Percentiles rank a stretch among this genome's conserved stretches.
phyloP scores from a whole-genome alignment of 2,329 filamentous ascomycete genomes.

The Lasiodiplodia gonubiensis region DNA sequence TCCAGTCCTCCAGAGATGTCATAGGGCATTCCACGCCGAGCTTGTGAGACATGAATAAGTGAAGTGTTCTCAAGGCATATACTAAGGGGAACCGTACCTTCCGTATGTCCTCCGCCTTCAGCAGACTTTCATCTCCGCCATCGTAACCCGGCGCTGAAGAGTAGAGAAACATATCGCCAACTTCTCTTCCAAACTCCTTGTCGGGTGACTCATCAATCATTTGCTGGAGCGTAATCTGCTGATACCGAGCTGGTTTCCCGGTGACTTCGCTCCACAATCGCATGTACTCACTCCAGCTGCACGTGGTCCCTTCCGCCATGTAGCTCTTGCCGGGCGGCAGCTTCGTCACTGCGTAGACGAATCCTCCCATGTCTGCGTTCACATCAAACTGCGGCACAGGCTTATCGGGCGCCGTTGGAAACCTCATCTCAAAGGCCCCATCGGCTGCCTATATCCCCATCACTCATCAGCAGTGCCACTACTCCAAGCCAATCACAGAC shows the following conservation, averaged over 20 bases:
- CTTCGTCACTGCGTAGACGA: constrained; percentile 1
- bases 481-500: background rate
- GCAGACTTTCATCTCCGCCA: constrained; percentile 43
- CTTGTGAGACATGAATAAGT: constrained; percentile 35
- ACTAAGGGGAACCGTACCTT: background rate
- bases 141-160: constrained; percentile 57
- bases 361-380: constrained; percentile 12
- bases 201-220: constrained; percentile 50
- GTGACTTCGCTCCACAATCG: constrained; percentile 7
- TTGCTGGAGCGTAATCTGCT: constrained; percentile 45
- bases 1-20: constrained; percentile 39
- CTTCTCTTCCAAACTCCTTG: constrained; percentile 52
- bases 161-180: constrained; percentile 56
- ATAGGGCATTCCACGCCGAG: constrained; percentile 50
- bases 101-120: constrained; percentile 10
- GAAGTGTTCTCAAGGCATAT: constrained; percentile 34
- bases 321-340: constrained; percentile 10
- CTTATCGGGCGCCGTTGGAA: background rate
- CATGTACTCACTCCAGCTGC: constrained; percentile 25
- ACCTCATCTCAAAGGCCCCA: constrained; percentile 12
- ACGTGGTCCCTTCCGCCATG: constrained; percentile 10
- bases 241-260: constrained; percentile 7
- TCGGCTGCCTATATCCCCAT: background rate
- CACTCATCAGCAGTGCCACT: background rate
- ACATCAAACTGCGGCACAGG: constrained; percentile 19